Base-by-base conservation (phyloP, 176 grass and related monocot species). In the Triticum urartu region DNA sequence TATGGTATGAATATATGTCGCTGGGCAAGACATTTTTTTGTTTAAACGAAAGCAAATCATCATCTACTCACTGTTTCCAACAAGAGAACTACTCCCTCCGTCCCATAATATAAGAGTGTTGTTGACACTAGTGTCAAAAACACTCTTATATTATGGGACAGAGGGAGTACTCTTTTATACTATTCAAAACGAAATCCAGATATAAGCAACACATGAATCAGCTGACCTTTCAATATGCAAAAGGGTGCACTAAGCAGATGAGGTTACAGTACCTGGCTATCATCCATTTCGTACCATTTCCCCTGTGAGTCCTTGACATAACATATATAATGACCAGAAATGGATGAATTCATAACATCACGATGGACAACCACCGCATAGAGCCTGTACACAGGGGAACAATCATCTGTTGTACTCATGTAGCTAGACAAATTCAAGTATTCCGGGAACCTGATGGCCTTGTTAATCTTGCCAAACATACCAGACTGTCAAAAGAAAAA, bases 291-390 rank as follows among this genome's bases (percentile, higher is more conserved):
- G 18, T 95, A 90, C 96, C 96, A 98, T 39, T 89, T 94, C 25
- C 91, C 91, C 32, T 87, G 86, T 3, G 86, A 66, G 85, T 94
- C 96, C 79, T 95, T 98, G 56, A 95, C 91, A 80, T 94, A 98
- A 69, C 93, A 95, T 18, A 98, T 79, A 80, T 98, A 98, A 54
- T 98, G 96, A 43, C 96, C 96, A 85, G 91, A 98, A 83, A 79
- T 87, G 38, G 93, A 56, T 21, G 89, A 78, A 89, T 95, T 91
- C 56, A 72, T 89, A 35, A 92, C 81, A 89, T 94, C 92, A 68
- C 36, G 70, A 73, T 98, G 96, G 35, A 98, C 96, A 79, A 98
- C 92, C 10, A 95, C 96, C 35, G 96, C 96, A 86, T 98, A 98
- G 17, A 98, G 85, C 42, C 72, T 76, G 67, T 98, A 98, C 68